Conservation (phyloP, 2,329 filamentous ascomycete species). For the Aspergillus fijiensis region DNA sequence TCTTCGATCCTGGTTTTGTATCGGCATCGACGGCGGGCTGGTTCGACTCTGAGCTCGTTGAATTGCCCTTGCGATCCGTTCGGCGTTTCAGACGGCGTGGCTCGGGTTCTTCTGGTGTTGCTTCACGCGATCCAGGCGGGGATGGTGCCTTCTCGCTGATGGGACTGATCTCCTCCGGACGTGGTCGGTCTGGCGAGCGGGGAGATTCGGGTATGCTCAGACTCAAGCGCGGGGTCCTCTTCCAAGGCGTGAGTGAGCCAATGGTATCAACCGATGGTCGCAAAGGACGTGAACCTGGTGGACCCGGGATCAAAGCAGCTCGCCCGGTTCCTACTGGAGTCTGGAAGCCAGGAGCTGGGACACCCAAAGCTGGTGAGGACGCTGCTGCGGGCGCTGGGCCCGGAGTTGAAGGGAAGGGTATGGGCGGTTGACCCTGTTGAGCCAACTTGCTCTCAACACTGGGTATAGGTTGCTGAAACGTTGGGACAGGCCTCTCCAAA, state of each 20-base stretch:
- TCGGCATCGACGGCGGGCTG: slow-evolving; percentile 17
- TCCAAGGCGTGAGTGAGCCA: slow-evolving; percentile 47
- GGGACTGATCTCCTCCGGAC: slow-evolving; percentile 46
- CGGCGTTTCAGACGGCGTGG: slow-evolving; percentile 21
- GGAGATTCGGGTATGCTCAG: slow-evolving; percentile 37
- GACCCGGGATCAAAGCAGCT: slow-evolving; percentile 22
- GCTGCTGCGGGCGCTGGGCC: slow-evolving; percentile 17
- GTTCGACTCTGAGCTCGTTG: slow-evolving; percentile 22
- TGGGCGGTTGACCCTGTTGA: slow-evolving; percentile 18
- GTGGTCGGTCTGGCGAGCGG: slow-evolving; percentile 41
- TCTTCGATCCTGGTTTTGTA: slow-evolving; percentile 17
- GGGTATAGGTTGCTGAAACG: slow-evolving; percentile 21
- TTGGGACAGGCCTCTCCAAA: slow-evolving; percentile 21
- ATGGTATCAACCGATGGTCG: slow-evolving; percentile 40
- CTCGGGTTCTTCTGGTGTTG: slow-evolving; percentile 25
- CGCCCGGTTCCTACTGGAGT: slow-evolving; percentile 31
- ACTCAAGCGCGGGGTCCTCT: slow-evolving; percentile 36
- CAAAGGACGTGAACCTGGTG: slow-evolving; percentile 29
- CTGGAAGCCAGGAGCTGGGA: slow-evolving; percentile 23
- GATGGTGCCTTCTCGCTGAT: slow-evolving; percentile 46
- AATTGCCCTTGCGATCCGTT: slow-evolving; percentile 23
- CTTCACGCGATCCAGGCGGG: slow-evolving; percentile 31
- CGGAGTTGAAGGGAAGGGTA: slow-evolving; percentile 30
- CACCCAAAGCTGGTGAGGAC: slow-evolving; percentile 28
- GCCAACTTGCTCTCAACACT: slow-evolving; percentile 17